Percentiles rank a stretch among this genome's conserved stretches.
These are phyloP conservation scores for Solanum hybrid DNA, from an alignment of 305 asterid species.

Conservation along the genomic window DNA sequence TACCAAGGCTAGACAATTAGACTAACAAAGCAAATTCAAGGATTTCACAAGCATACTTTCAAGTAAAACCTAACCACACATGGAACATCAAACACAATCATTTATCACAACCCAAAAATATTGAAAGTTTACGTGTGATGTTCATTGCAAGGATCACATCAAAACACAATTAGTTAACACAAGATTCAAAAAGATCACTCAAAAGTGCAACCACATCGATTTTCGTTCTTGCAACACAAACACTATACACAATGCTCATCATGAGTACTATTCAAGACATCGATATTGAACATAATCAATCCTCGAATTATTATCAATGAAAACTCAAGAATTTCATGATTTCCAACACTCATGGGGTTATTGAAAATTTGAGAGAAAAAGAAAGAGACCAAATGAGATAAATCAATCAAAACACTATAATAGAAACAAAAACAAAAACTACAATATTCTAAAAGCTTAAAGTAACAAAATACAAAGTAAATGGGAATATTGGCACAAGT, in stretches of 20 bases:
- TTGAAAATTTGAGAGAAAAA: neutral
- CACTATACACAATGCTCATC: neutral
- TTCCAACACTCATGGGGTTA: neutral
- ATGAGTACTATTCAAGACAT: neutral
- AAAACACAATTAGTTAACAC: neutral
- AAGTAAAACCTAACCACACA: neutral
- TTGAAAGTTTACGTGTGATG: neutral
- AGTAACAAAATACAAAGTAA: neutral
- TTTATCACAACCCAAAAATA: neutral
- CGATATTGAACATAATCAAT: neutral
- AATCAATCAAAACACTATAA: neutral
- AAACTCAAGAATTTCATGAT: neutral
- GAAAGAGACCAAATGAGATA: neutral
- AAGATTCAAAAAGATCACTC: neutral
- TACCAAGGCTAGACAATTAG: neutral
- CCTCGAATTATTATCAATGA: neutral
- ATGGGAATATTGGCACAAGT: neutral
- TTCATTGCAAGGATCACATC: neutral
- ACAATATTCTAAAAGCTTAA: neutral
- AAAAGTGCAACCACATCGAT: neutral
- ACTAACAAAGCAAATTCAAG: neutral
- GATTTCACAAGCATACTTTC: neutral
- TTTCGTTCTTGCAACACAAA: neutral
- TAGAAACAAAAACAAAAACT: neutral
- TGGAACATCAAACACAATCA: neutral